phyloP scores from a whole-genome alignment of 2,329 filamentous ascomycete genomes.

The Teratosphaeria gauchensis region DNA sequence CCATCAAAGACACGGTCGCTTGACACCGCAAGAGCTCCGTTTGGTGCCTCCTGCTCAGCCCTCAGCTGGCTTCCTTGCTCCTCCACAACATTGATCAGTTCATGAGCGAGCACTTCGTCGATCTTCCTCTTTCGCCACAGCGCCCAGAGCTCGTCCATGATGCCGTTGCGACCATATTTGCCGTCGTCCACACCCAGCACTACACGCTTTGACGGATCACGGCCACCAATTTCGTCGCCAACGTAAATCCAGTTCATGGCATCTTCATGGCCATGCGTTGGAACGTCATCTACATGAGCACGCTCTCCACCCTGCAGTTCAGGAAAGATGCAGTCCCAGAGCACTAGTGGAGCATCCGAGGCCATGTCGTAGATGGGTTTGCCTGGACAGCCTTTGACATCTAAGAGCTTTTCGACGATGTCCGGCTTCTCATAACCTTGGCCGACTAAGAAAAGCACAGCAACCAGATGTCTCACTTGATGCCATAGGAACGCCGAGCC shows the following conservation, averaged over 20 bases:
- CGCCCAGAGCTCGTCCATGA: constrained; percentile 70
- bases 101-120: constrained; percentile 73
- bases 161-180: constrained; percentile 55
- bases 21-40: not conserved
- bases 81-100: constrained; percentile 57
- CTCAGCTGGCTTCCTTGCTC: constrained; percentile 21
- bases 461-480: constrained; percentile 92
- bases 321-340: constrained; percentile 94
- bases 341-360: constrained; percentile 75
- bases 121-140: constrained; percentile 79
- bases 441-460: constrained; percentile 81
- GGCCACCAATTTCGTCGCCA: constrained; percentile 49
- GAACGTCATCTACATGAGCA: not conserved
- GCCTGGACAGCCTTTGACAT: constrained; percentile 59
- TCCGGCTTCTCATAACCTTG: constrained; percentile 73
- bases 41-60: not conserved
- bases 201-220: constrained; percentile 20
- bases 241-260: constrained; percentile 69
- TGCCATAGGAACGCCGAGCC: constrained; percentile 96
- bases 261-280: constrained; percentile 38
- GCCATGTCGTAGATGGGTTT: constrained; percentile 87
- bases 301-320: constrained; percentile 16
- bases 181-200: constrained; percentile 37
- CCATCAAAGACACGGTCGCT: constrained; percentile 51
- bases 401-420: constrained; percentile 64